Base-by-base conservation (phyloP, 441 rosid genomes). In the Lagerstroemia fauriei region DNA sequence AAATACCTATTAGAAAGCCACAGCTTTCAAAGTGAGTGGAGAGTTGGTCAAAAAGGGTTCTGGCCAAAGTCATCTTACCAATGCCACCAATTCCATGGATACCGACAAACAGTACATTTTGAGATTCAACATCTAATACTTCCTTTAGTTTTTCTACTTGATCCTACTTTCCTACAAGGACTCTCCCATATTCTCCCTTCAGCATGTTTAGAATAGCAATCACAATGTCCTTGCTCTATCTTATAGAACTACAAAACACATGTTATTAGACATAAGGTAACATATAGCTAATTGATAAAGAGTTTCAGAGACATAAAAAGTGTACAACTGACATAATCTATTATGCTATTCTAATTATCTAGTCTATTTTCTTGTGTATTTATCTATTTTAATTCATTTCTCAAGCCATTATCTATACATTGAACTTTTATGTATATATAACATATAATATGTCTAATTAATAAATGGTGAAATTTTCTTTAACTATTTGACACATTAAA, bases 51-150 rank as follows among this genome's bases (percentile, higher is more conserved):
- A 76, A 76, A 31, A 76, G n/a, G 34, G 16, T n/a, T 9, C 31
- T 76, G 65, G 79, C 66, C 16, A 76, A 32, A 9, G 79, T 76
- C 2, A 66, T 76, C 79, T 76, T 76, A 11, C 79, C 79, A 50
- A 56, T 51, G 13, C 79, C 79, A 53, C 79, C 79, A 29, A 76
- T 32, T 56, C 79, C 79, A 76, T 76, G 68, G 57, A 76, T 76
- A 9, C 34, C 68, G 13, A 76, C 34, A 56, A 29, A 76, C 44
- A 29, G 14, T 32, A 76, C 79, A 18, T 32, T 66, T 34, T 9
- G 32, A 53, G 79, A 53, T 50, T 76, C 66, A 76, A 76, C 47
- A 76, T 53, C 68, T 3, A 76, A 29, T 20, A 14, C 34, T 31
- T 29, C 31, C 79, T 27, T 56, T 27, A 76, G 14, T 14, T 10